phyloP scores from a whole-genome alignment of 2,329 filamentous ascomycete species.

The Arachnomyces sp. region DNA sequence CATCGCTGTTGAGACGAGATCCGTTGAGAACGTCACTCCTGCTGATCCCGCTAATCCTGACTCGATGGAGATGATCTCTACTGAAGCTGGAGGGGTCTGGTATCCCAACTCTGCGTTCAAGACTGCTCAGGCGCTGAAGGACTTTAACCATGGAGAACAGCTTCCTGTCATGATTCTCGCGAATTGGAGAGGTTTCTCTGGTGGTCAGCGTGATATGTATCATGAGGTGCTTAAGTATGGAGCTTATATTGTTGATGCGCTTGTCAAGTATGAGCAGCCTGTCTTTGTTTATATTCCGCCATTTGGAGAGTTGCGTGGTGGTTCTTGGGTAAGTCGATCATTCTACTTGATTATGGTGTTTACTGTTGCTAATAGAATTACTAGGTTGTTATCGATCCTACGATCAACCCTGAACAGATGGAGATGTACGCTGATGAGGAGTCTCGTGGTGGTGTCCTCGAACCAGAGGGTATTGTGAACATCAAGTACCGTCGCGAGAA shows the following conservation, averaged over 20 bases:
- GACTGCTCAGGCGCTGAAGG: constrained; percentile 95
- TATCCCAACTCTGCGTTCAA: constrained; percentile 99
- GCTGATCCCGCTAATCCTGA: constrained; percentile 97
- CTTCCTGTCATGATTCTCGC: constrained; percentile 97
- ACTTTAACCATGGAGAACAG: constrained; percentile 99
- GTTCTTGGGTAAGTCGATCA: constrained; percentile 66
- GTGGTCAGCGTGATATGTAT: constrained; percentile 99
- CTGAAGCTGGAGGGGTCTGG: constrained; percentile 97
- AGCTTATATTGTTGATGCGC: constrained; percentile 95
- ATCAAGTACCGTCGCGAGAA: constrained; percentile 98
- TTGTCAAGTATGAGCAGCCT: constrained; percentile 97
- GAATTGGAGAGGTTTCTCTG: constrained; percentile 99
- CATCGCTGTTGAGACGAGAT: constrained; percentile 90
- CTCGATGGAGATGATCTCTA: constrained; percentile 89
- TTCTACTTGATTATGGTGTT: neutral
- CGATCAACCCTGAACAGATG: constrained; percentile 94
- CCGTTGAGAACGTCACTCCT: constrained; percentile 92
- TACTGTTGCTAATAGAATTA: constrained; percentile 19
- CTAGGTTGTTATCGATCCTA: constrained; percentile 89
- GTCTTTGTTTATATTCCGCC: constrained; percentile 99
- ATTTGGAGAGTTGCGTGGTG: constrained; percentile 91
- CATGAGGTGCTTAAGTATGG: constrained; percentile 99
- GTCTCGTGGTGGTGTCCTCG: constrained; percentile 89
- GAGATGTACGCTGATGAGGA: constrained; percentile 99
- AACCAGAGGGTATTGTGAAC: constrained; percentile 95